A percentile compares a stretch with the other conserved stretches of the same genome.
These are phyloP conservation scores for Chlamydomonas sp. DNA, from an alignment of 139 green algal species.

Conservation along the genomic window DNA sequence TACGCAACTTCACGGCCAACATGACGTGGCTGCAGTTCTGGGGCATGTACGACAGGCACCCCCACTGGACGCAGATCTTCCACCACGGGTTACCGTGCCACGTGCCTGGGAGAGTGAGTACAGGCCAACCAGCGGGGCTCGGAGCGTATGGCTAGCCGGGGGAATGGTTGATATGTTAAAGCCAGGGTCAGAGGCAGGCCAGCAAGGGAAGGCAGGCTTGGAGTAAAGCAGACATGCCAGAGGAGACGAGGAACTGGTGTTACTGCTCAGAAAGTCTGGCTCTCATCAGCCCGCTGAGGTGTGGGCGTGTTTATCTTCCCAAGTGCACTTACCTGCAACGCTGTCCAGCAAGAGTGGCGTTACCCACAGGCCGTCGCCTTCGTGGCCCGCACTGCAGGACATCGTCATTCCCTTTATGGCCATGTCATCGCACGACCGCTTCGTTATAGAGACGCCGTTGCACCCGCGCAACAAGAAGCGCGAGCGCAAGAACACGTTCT, in stretches of 20 bases:
- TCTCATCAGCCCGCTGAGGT: too few relatives aligned
- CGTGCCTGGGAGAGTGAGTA: constrained; percentile 48
- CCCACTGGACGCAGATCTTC: constrained; percentile 55
- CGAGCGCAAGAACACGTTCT: constrained; percentile 51
- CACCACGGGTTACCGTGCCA: constrained; percentile 54
- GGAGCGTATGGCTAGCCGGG: too few relatives aligned
- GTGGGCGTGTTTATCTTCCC: too few relatives aligned
- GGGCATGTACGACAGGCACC: constrained; percentile 64
- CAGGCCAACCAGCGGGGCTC: too few relatives aligned
- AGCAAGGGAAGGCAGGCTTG: too few relatives aligned
- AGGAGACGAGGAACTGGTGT: too few relatives aligned
- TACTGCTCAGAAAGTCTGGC: too few relatives aligned
- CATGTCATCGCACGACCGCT: constrained; percentile 61
- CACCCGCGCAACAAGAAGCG: constrained; percentile 41
- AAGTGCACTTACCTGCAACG: too few relatives aligned
- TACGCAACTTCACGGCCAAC: constrained; percentile 37
- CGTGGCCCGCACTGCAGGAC: constrained; percentile 18
- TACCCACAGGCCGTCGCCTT: not conserved
- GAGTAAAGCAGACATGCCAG: too few relatives aligned
- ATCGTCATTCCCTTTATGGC: constrained; percentile 63
- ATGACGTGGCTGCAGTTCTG: constrained; percentile 63
- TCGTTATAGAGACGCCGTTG: constrained; percentile 58
- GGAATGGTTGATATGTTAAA: too few relatives aligned
- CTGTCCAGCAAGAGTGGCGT: too few relatives aligned
- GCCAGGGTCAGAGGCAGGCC: too few relatives aligned